These are phyloP conservation scores for Lecanicillium sp. DNA, from an alignment of 2,329 filamentous ascomycete species.

Conservation along the genomic window DNA sequence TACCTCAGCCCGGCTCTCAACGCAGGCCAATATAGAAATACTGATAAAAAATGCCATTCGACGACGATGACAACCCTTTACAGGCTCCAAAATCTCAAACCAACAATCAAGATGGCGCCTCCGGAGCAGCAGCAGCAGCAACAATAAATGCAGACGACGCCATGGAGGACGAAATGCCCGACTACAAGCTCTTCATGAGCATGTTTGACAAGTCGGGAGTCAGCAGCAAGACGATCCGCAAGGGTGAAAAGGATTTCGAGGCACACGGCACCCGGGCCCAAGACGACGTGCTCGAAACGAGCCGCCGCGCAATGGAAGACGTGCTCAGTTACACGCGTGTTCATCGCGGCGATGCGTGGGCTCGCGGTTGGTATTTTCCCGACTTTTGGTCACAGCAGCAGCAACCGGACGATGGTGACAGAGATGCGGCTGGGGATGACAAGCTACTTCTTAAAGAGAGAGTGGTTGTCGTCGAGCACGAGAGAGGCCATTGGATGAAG, in stretches of 20 bases:
- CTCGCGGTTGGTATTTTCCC: slow-evolving; percentile 68
- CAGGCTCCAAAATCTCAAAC: slow-evolving; percentile 11
- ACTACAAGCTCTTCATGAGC: slow-evolving; percentile 67
- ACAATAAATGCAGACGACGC: slow-evolving; percentile 54
- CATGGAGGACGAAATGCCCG: slow-evolving; percentile 72
- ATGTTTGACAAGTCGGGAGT: slow-evolving; percentile 42
- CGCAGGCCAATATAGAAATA: not conserved
- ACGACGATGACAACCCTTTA: slow-evolving; percentile 34
- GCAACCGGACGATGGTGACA: slow-evolving; percentile 11
- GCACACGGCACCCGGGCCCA: slow-evolving; percentile 81
- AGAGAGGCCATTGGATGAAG: slow-evolving; percentile 63
- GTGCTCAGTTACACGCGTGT: slow-evolving; percentile 70
- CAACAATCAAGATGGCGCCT: slow-evolving; percentile 13
- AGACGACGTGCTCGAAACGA: slow-evolving; percentile 67
- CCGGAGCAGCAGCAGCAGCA: slow-evolving; percentile 16
- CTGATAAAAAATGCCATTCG: slow-evolving; percentile 26
- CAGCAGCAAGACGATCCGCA: slow-evolving; percentile 64
- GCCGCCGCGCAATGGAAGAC: slow-evolving; percentile 80
- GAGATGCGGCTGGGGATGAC: slow-evolving; percentile 2
- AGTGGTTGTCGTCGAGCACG: slow-evolving; percentile 61
- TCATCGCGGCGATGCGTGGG: slow-evolving; percentile 58
- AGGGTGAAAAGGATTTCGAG: slow-evolving; percentile 96
- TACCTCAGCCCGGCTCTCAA: not conserved
- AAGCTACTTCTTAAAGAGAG: slow-evolving; percentile 31
- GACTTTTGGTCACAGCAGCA: slow-evolving; percentile 36